Evolutionary conservation across 2,329 filamentous ascomycete species (phyloP), one percentile per base, ranked within the genome.

Genomic region (Colletotrichum zoysiae): DNA sequence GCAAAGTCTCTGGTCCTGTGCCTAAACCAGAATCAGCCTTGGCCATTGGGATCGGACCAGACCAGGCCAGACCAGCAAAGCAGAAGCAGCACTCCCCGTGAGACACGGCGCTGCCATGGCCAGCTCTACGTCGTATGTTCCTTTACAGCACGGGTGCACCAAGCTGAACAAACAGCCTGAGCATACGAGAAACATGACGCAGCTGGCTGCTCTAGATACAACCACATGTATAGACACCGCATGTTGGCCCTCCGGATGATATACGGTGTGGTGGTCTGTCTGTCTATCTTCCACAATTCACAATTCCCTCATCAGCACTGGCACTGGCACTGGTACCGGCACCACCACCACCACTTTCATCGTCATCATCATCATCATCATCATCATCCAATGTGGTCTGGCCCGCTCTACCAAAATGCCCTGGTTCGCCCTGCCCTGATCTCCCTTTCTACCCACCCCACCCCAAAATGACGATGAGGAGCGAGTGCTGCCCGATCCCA

Each of bases 401-500:
- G 72, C 63, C 67, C 64, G 70, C 61, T 30, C 35, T 55, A 51
- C 5, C 12, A 35, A 23, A 26, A 46, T 58, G 51, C 44, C 40
- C 42, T 65, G 46, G 55, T 58, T 60, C 56, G 60, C 66, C 66
- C 66, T 63, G 70, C 58, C 62, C 63, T 71, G 58, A 63, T 71
- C 35, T 65, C 60, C 48, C 63, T 44, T 60, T 55, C 53, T 51
- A 30, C 58, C 50, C 50, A 61, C 68, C 64, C 64, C 57, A 62
- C 58, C 64, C 55, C 44, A 44, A 58, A 57, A 70, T 35, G 48
- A 62, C 38, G 63, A 70, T 50, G 56, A 62, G 56, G 63, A 67
- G 68, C 58, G 57, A 67, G 64, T 67, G 68, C 44, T 67, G 64
- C 70, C 70, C 65, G 70, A 70, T 70, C 70, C 59, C 65, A 65